Percentiles rank a stretch among this genome's conserved stretches.
Evolutionary conservation across 2,329 filamentous ascomycete genomes (phyloP).

Genomic region (Arthrobotrys sinensis): DNA sequence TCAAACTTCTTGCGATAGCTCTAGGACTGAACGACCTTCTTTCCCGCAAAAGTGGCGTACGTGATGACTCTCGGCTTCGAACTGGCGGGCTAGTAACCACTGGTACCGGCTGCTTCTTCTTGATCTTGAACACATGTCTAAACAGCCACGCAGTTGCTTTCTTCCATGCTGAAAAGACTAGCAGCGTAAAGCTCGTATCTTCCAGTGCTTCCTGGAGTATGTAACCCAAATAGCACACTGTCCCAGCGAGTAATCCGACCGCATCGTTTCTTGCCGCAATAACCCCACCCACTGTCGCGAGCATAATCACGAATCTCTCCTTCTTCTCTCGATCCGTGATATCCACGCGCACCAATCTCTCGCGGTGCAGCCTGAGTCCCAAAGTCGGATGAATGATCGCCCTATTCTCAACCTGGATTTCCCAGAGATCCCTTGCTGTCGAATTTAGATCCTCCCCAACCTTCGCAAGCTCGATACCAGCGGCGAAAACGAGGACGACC

Average conservation of each 20-base stretch:
- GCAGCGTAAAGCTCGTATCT: conserved; percentile 39
- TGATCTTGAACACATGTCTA: conserved; percentile 38
- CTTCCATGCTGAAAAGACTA: conserved; percentile 43
- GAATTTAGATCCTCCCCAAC: conserved; percentile 86
- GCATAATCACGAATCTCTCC: conserved; percentile 89
- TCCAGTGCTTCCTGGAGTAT: conserved; percentile 63
- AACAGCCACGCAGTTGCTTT: conserved; percentile 49
- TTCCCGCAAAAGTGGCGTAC: conserved; percentile 36
- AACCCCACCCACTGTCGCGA: conserved; percentile 85
- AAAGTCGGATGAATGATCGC: conserved; percentile 65
- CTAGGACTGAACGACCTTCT: conserved; percentile 55
- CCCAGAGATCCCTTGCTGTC: conserved; percentile 74
- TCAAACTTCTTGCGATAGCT: conserved; percentile 38
- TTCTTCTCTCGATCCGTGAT: conserved; percentile 78
- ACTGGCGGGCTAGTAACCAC: conserved; percentile 23
- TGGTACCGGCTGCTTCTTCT: conserved; percentile 1
- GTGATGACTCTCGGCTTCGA: conserved; percentile 45
- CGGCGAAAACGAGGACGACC: conserved; percentile 89
- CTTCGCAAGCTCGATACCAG: conserved; percentile 87
- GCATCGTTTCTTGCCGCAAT: conserved; percentile 89
- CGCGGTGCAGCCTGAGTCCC: conserved; percentile 62
- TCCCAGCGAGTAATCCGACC: conserved; percentile 85
- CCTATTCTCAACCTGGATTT: conserved; percentile 67
- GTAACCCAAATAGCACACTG: conserved; percentile 83
- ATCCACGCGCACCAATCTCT: conserved; percentile 70